Base-by-base conservation (phyloP, 2,329 filamentous ascomycete genomes). In the Fusarium sp. region DNA sequence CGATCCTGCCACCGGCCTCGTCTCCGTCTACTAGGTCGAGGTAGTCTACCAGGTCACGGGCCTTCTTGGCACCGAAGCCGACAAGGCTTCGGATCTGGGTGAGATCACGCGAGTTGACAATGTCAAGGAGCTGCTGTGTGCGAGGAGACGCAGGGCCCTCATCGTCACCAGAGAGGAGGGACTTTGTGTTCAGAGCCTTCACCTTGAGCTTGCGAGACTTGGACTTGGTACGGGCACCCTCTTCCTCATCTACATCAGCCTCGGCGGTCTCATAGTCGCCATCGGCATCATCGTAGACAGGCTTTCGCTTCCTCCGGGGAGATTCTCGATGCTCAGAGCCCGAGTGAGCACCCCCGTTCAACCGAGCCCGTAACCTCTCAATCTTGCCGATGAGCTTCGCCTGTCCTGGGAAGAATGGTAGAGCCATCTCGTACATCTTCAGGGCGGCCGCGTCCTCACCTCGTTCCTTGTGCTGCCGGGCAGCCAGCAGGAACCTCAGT, bases 381-480 rank as follows among this genome's bases (percentile, higher is more conserved):
- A 94, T 94, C 85, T 94, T 93, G 79, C 89, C 87, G 35, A 92
- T 76, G 35, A 95, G 86, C 83, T 96, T 98, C 58, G 91, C 88
- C 80, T 98, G 96, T 1, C 91, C 92, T 0, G 95, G 95, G 77
- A 98, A 98, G 82, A 91, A 96, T 0, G 94, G 93, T 62, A 94
- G 84, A 0, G 96, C 96, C 73, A 94, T 86, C 80, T 96, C 92
- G 79, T 97, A 98, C 90, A 96, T 96, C 76, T 90, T 91, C 69
- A 98, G 84, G 0, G 95, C 94, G 37, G 90, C 93, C 5, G 85
- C 86, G 61, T 97, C 91, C 75, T 98, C 94, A 2, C 94, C 94
- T 5, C 91, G 89, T 62, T 94, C 94, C 79, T 95, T 95, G 79
- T 97, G 93, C 80, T 98, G 95, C 74, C 96, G 93, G 1, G 94